Percentiles rank a stretch among this genome's conserved stretches.
phyloP scores from a whole-genome alignment of 345 rosid genomes.

The Conringia planisiliqua region DNA sequence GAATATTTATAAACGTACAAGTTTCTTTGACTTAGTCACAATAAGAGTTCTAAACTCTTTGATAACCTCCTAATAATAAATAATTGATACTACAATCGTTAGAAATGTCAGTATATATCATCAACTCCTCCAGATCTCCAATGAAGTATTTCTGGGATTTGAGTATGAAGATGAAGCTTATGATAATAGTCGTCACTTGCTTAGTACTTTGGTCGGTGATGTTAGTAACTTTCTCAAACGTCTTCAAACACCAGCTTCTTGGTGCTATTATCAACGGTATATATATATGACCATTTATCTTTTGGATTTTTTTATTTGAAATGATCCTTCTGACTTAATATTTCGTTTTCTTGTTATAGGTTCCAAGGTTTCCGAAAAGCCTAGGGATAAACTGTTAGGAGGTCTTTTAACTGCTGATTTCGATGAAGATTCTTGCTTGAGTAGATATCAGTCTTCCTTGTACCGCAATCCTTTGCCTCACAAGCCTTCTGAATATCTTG shows the following conservation, averaged over 20 bases:
- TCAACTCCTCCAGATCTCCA: not conserved
- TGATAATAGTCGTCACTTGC: not conserved
- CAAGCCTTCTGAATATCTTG: conserved; percentile 27
- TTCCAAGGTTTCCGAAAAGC: not conserved
- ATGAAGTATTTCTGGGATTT: not conserved
- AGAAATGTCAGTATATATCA: not conserved
- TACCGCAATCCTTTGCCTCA: conserved; percentile 31
- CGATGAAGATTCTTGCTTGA: conserved; percentile 29
- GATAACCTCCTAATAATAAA: conserved; percentile 4
- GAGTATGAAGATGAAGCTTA: conserved; percentile 22
- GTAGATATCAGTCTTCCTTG: conserved; percentile 28
- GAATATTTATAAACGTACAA: conserved; percentile 6
- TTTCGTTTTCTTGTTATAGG: not conserved
- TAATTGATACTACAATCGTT: not conserved
- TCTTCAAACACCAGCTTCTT: conserved; percentile 17
- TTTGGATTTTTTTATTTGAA: not conserved
- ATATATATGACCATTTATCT: not conserved
- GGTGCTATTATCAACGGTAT: not conserved
- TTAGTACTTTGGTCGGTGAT: conserved; percentile 22
- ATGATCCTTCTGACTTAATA: not conserved
- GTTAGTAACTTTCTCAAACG: conserved; percentile 14
- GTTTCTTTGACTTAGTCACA: conserved; percentile 11
- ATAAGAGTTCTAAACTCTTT: not conserved
- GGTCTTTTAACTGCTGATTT: conserved; percentile 36
- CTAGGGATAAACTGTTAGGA: conserved; percentile 26